Percentiles rank a stretch among this genome's conserved stretches.
Conservation (phyloP, 495 filamentous ascomycete genomes). For the Tuber melanosporum region DNA sequence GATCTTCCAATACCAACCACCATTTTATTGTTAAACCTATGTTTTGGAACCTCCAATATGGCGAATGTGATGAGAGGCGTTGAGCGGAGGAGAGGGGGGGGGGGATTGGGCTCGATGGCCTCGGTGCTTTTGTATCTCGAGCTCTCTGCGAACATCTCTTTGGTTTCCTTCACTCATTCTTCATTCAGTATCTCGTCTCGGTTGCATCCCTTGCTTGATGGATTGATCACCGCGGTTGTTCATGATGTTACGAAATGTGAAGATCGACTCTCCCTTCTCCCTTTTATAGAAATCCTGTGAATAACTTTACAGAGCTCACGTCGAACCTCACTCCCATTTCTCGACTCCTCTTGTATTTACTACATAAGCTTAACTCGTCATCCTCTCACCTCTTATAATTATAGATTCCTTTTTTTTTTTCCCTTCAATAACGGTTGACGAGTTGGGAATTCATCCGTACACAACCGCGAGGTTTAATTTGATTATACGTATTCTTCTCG, state of each 20-base stretch:
- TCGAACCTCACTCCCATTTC: slow-evolving; percentile 4
- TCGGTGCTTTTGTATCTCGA: slow-evolving; percentile 5
- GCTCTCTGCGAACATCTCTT: slow-evolving; percentile 13
- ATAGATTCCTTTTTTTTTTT: slow-evolving; percentile 26
- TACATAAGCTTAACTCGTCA: slow-evolving; percentile 37
- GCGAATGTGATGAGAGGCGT: neutral
- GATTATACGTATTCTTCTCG: neutral
- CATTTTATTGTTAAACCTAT: neutral
- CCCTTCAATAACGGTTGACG: slow-evolving; percentile 5
- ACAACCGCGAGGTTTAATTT: neutral
- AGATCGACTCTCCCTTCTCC: neutral
- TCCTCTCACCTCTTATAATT: slow-evolving; percentile 37
- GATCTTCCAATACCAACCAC: neutral
- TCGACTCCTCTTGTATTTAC: slow-evolving; percentile 16
- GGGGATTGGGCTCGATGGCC: neutral
- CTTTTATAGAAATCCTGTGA: neutral
- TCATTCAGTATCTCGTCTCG: slow-evolving; percentile 16
- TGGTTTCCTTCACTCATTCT: slow-evolving; percentile 23
- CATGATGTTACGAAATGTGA: slow-evolving; percentile 35
- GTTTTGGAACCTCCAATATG: neutral
- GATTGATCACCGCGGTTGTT: slow-evolving; percentile 25
- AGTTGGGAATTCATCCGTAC: neutral
- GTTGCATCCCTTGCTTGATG: slow-evolving; percentile 26
- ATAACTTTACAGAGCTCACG: slow-evolving; percentile 5
- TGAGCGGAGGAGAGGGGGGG: neutral